Percentiles rank a stretch among this genome's conserved stretches.
Evolutionary conservation across 2,329 filamentous ascomycete genomes (phyloP).

Genomic region (Fusarium oxysporum): DNA sequence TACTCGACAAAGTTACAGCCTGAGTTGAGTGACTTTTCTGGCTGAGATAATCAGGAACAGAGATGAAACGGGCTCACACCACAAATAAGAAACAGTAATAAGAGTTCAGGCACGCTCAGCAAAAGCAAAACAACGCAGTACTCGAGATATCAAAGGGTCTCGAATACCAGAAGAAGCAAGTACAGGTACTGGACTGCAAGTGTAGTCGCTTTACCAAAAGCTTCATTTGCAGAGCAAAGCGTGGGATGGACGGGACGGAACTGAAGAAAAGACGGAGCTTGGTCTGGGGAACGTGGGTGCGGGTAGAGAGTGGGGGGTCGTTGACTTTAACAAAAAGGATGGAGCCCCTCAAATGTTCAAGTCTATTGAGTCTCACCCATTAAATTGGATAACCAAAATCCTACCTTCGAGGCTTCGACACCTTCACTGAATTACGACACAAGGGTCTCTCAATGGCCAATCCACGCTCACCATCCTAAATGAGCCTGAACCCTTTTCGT

Average conservation of each 20-base stretch:
- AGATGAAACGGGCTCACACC: constrained; percentile 21
- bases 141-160: background rate
- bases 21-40: constrained; percentile 11
- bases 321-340: constrained; percentile 34
- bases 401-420: constrained; percentile 1
- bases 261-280: constrained; percentile 4
- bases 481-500: constrained; percentile 37
- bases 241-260: constrained; percentile 34
- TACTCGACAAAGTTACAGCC: constrained; percentile 11
- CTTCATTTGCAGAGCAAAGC: constrained; percentile 16
- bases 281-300: constrained; percentile 37
- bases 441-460: constrained; percentile 10
- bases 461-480: constrained; percentile 18
- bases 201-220: constrained; percentile 8
- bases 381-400: constrained; percentile 6
- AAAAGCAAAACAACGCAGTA: constrained; percentile 17
- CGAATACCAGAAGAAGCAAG: constrained; percentile 23
- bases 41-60: constrained; percentile 36
- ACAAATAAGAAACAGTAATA: constrained; percentile 15
- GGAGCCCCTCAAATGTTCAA: constrained; percentile 7
- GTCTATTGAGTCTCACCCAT: constrained; percentile 9
- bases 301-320: constrained; percentile 39
- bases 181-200: background rate
- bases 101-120: constrained; percentile 18
- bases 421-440: background rate